Evolutionary conservation across 202 grass and related monocot species (phyloP), one percentile per base, ranked within the genome.

Genomic region (Panicum virgatum): DNA sequence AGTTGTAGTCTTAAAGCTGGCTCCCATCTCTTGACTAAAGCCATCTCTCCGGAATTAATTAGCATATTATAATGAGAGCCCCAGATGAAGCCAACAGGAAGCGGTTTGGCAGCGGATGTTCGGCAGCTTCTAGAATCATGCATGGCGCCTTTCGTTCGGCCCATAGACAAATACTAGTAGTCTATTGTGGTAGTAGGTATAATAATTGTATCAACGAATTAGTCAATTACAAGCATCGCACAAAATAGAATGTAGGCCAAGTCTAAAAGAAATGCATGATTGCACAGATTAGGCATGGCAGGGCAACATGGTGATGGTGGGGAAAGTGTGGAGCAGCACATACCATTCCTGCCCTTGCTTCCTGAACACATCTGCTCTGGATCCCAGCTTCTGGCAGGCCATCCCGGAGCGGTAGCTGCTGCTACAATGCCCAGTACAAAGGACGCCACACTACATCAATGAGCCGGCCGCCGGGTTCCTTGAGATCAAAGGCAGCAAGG

Each of bases 281-380:
- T 69, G 5, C 27, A 11, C 52, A 62, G 40, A 77, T 73, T 78
- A 78, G 64, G 39, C 79, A 46, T 47, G 69, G 69, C 67, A 81
- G 54, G 62, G 72, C 58, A 80, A 70, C 43, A 73, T 78, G 75
- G 25, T 43, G 30, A 73, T 78, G 75, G 25, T 50, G 30, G 56
- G 57, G 36, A 72, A 75, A 52, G 40, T 29, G n/a, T 46, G 51
- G 19, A 74, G 70, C 15, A 46, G 39, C 75, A 42, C 85, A 8
- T 97, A 97, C 92, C 90, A 93, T 64, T 91, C 72, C 11, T 92
- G 84, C 25, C 92, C 92, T 92, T 93, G 84, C 83, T 86, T 90
- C 83, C 69, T 92, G 78, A 97, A 97, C 56, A 88, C 87, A 92
- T 92, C 90, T 61, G 84, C 66, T 67, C 88, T 94, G 72, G 94